These are phyloP conservation scores for Aspergillus viridinutans DNA, from an alignment of 2,329 filamentous ascomycete species.

Conservation along the genomic window DNA sequence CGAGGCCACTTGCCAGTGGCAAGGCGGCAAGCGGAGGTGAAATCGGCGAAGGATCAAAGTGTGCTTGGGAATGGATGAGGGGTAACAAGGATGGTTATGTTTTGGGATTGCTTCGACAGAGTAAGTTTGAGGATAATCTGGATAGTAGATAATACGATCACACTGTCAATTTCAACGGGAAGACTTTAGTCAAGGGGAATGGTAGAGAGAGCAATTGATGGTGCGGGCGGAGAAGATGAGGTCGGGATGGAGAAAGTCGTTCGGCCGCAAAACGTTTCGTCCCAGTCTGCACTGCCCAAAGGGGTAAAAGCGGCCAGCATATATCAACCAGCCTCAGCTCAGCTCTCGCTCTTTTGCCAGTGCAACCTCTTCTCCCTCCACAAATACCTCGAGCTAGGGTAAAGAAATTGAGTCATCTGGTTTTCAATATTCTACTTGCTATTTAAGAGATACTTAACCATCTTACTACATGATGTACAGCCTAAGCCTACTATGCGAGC, in stretches of 20 bases:
- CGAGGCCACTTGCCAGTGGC: constrained; percentile 13
- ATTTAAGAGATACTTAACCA: background rate
- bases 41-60: constrained; percentile 10
- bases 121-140: background rate
- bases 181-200: background rate
- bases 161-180: background rate
- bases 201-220: background rate
- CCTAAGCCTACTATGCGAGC: background rate
- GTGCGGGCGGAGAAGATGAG: background rate
- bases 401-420: background rate
- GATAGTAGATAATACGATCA: background rate
- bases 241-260: background rate
- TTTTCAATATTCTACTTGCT: background rate
- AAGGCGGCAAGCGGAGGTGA: constrained; percentile 9
- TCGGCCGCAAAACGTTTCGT: constrained; percentile 1
- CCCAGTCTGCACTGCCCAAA: constrained; percentile 11
- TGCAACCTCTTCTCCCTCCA: background rate
- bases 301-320: constrained; percentile 7
- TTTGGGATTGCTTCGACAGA: background rate
- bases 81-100: background rate
- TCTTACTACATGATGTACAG: background rate
- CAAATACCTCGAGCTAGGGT: background rate
- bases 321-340: background rate
- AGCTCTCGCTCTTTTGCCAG: background rate
- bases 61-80: background rate